phyloP scores from a whole-genome alignment of 2,329 filamentous ascomycete genomes.

The Phyllosticta ampelicida region DNA sequence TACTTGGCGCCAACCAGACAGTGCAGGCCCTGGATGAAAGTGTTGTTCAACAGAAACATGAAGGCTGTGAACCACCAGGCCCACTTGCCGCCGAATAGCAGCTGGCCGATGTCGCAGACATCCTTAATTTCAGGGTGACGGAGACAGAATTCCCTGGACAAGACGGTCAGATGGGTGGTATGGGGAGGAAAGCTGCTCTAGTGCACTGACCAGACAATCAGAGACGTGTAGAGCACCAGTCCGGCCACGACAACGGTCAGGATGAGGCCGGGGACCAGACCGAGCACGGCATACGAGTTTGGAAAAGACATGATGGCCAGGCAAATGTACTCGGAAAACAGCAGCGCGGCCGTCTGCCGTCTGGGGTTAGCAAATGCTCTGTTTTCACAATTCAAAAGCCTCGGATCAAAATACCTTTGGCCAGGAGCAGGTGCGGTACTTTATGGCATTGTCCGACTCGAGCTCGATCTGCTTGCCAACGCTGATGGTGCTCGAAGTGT shows the following conservation, averaged over 20 bases:
- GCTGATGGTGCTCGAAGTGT: slow-evolving; percentile 31
- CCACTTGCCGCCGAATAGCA: slow-evolving; percentile 73
- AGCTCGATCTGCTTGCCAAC: slow-evolving; percentile 61
- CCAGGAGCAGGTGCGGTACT: slow-evolving; percentile 91
- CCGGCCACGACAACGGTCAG: slow-evolving; percentile 67
- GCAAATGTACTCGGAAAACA: slow-evolving; percentile 95
- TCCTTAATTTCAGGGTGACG: slow-evolving; percentile 85
- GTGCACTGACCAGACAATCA: slow-evolving; percentile 47
- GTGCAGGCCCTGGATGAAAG: slow-evolving; percentile 74
- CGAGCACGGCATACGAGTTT: slow-evolving; percentile 80
- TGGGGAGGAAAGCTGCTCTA: background rate
- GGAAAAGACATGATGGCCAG: slow-evolving; percentile 92
- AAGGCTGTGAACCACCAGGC: slow-evolving; percentile 58
- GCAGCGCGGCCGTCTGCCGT: slow-evolving; percentile 60
- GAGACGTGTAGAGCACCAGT: slow-evolving; percentile 73
- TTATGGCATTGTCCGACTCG: slow-evolving; percentile 68
- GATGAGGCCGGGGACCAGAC: slow-evolving; percentile 77
- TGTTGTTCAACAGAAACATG: slow-evolving; percentile 93
- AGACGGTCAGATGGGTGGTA: background rate
- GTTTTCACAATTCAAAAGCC: slow-evolving; percentile 35
- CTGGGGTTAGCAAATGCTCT: background rate
- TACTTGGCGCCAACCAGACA: slow-evolving; percentile 78
- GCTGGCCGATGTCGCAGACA: slow-evolving; percentile 91
- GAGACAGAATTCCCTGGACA: slow-evolving; percentile 70
- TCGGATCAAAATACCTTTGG: slow-evolving; percentile 49